These are phyloP conservation scores for Aspergillus sclerotialis DNA, from an alignment of 2,329 filamentous ascomycete genomes.

Conservation along the genomic window DNA sequence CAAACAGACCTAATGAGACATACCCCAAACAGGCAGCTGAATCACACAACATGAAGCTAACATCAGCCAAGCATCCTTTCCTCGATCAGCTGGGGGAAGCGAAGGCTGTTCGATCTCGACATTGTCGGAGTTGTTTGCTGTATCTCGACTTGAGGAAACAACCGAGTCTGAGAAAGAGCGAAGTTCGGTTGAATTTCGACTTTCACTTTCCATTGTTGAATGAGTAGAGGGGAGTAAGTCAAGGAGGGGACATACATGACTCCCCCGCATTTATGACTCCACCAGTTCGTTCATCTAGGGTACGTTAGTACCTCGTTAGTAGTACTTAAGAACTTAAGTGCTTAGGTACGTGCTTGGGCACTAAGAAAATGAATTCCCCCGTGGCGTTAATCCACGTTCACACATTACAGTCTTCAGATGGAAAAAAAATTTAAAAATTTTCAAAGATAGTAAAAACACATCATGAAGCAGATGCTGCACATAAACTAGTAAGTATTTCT, in stretches of 20 bases:
- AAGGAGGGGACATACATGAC: too few relatives aligned
- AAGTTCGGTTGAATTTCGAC: too few relatives aligned
- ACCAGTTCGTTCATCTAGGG: too few relatives aligned
- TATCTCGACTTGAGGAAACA: conserved; percentile 2
- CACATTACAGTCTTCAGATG: conserved; percentile 10
- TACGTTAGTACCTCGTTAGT: too few relatives aligned
- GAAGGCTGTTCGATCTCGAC: conserved; percentile 19
- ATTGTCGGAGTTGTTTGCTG: background rate
- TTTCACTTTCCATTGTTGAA: too few relatives aligned
- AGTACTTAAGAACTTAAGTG: too few relatives aligned
- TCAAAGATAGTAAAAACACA: conserved; percentile 15
- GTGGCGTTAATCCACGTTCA: too few relatives aligned
- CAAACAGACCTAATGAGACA: conserved; percentile 11
- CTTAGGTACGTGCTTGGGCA: too few relatives aligned
- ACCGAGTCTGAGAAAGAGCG: conserved; percentile 9
- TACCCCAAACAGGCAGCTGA: conserved; percentile 50
- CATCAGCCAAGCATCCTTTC: conserved; percentile 47
- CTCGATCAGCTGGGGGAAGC: conserved; percentile 43
- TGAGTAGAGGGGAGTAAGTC: too few relatives aligned
- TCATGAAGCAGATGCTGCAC: conserved; percentile 17
- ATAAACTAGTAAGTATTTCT: conserved; percentile 14
- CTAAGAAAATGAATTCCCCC: too few relatives aligned
- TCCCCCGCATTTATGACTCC: too few relatives aligned
- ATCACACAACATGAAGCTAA: conserved; percentile 46
- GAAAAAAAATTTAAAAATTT: conserved; percentile 13